Base-by-base conservation (phyloP, 768 basidiomycete genomes). In the Inosperma sp. region DNA sequence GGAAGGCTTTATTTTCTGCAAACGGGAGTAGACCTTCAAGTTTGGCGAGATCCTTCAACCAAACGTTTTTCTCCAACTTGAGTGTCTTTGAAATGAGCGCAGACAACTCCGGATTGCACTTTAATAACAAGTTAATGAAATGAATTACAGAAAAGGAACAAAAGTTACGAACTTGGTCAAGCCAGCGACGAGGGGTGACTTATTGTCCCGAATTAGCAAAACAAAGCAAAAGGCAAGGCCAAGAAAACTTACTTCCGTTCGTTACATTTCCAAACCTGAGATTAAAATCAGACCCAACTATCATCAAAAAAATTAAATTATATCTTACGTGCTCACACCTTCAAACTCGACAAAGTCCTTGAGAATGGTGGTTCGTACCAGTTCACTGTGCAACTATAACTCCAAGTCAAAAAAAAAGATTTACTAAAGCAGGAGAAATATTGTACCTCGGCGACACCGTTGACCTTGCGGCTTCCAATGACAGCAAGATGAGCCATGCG, bases 301-400 rank as follows among this genome's bases (percentile, higher is more conserved):
- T 13, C 8, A 5, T 23, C 12, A 14, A 17, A 4, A 0, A 39
- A 35, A 41, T 2, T 17, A 30, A 27, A 22, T 8, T 36, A 21
- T 10, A 55, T 74, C 83, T 31, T 53, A 79, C 78, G 88, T 93
- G 84, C 86, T 86, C 53, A 81, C 64, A 3, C 95, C 95, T 61
- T 84, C 88, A 67, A 88, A 90, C 26, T 96, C 93, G 40, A 96
- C 94, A 63, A 95, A 95, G 70, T 96, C 93, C 62, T 87, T 89
- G 59, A 88, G 65, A 58, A 91, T 88, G 6, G 86, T 91, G 17
- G 84, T 83, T 67, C 75, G 78, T 46, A 98, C 88, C 36, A 98
- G 80, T 48, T 92, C 86, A 52, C 85, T 88, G 74, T 98, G 96
- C 22, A 98, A 75, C 80, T 84, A 16, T 23, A 3, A n/a, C 26